Conservation (phyloP, 2,329 filamentous ascomycete genomes). For the Septoria linicola region DNA sequence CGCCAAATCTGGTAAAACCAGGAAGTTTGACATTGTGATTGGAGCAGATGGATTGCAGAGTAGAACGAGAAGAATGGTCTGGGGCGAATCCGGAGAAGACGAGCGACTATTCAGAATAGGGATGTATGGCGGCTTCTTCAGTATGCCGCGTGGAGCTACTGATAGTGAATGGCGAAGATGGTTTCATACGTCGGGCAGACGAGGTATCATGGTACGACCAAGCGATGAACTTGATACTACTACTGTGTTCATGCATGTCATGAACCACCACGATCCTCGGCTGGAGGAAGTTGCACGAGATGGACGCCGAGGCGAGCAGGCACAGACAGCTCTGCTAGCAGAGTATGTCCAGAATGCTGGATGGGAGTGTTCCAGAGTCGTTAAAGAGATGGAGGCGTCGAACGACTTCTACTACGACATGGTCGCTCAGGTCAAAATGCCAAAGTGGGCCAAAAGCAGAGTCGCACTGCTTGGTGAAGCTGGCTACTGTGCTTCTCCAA, state of each 20-base stretch:
- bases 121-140: conserved; percentile 38
- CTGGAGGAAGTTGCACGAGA: conserved; percentile 20
- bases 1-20: conserved; percentile 26
- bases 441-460: conserved; percentile 33
- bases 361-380: conserved; percentile 33
- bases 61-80: conserved; percentile 32
- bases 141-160: conserved; percentile 25
- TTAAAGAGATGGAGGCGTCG: conserved; percentile 31
- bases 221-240: conserved; percentile 24
- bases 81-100: conserved; percentile 27
- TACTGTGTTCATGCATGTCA: conserved; percentile 31
- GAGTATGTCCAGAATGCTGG: conserved; percentile 32
- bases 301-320: conserved; percentile 21
- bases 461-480: conserved; percentile 37
- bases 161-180: conserved; percentile 36
- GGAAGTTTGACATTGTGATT: conserved; percentile 30
- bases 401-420: conserved; percentile 38
- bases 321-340: conserved; percentile 32
- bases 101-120: conserved; percentile 24
- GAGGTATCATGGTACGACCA: conserved; percentile 36
- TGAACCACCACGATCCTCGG: conserved; percentile 28
- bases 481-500: conserved; percentile 35
- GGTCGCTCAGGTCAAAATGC: conserved; percentile 36
- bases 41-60: conserved; percentile 38
- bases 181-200: conserved; percentile 34